These are phyloP conservation scores for Termitomyces sp. DNA, from an alignment of 768 basidiomycete genomes.

Conservation along the genomic window DNA sequence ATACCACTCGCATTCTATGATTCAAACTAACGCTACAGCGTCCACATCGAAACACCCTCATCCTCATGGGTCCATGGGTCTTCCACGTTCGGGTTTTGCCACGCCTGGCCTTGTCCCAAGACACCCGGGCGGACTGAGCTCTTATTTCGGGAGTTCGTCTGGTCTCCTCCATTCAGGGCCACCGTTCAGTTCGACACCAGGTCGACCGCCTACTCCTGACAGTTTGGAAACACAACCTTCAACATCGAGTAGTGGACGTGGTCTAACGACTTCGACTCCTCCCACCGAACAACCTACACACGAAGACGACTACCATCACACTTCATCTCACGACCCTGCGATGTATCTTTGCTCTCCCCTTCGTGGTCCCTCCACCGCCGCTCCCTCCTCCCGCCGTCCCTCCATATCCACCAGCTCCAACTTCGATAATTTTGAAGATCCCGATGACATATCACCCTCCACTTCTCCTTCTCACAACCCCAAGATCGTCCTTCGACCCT, in stretches of 20 bases:
- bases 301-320: conserved; percentile 16
- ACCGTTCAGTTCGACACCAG: conserved; percentile 16
- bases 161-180: conserved; percentile 15
- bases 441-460: conserved; percentile 18
- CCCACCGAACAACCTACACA: conserved; percentile 30
- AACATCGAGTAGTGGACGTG: conserved; percentile 42
- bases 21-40: conserved; percentile 24
- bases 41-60: conserved; percentile 17
- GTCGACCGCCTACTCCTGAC: conserved; percentile 44
- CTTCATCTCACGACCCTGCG: conserved; percentile 9
- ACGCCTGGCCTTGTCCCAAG: conserved; percentile 25
- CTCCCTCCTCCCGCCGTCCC: conserved; percentile 27
- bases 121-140: conserved; percentile 18
- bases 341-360: conserved; percentile 22
- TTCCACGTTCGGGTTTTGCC: conserved; percentile 19
- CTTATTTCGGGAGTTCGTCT: conserved; percentile 21
- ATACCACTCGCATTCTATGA: conserved; percentile 80
- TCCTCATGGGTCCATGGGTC: conserved; percentile 10
- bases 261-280: conserved; percentile 43
- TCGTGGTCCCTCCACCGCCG: conserved; percentile 1
- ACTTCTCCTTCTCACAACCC: conserved; percentile 33
- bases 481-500: conserved; percentile 62
- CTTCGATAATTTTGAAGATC: conserved; percentile 17
- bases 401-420: conserved; percentile 32
- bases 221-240: conserved; percentile 50